Conservation (phyloP, 1,284 basidiomycete species). For the Leccinum solheimii region DNA sequence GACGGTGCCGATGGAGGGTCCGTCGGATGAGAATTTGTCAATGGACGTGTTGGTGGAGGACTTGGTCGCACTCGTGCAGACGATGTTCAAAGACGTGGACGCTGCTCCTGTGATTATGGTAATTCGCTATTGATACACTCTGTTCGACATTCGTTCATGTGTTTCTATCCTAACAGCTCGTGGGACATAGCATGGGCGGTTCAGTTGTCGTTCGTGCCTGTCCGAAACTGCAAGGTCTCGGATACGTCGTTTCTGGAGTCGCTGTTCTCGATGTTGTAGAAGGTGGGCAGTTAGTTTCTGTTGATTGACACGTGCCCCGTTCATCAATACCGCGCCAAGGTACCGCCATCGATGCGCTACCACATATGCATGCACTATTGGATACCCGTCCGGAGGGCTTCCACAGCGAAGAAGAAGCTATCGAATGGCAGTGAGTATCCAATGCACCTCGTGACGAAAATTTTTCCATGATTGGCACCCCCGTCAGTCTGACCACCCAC, state of each 20-base stretch:
- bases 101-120: conserved; percentile 75
- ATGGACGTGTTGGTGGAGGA: conserved; percentile 73
- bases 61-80: conserved; percentile 64
- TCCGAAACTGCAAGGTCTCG: conserved; percentile 62
- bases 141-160: conserved; percentile 2
- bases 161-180: conserved; percentile 48
- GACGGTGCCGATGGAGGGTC: conserved; percentile 45
- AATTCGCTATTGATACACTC: conserved; percentile 4
- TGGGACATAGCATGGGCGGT: conserved; percentile 92
- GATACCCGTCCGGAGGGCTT: conserved; percentile 85
- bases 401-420: conserved; percentile 77
- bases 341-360: conserved; percentile 90
- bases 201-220: conserved; percentile 79
- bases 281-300: conserved; percentile 47
- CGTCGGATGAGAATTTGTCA: conserved; percentile 66
- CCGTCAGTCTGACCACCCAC: conserved; percentile 33
- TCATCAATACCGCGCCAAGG: conserved; percentile 46
- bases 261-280: conserved; percentile 96
- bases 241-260: conserved; percentile 79
- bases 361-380: conserved; percentile 89
- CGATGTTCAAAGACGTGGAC: conserved; percentile 66
- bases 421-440: conserved; percentile 90
- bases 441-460: neutral
- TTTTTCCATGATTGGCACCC: neutral
- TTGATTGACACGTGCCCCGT: neutral